These are phyloP conservation scores for Pythium biforme DNA, from an alignment of 352 stramenopile species.

Conservation along the genomic window DNA sequence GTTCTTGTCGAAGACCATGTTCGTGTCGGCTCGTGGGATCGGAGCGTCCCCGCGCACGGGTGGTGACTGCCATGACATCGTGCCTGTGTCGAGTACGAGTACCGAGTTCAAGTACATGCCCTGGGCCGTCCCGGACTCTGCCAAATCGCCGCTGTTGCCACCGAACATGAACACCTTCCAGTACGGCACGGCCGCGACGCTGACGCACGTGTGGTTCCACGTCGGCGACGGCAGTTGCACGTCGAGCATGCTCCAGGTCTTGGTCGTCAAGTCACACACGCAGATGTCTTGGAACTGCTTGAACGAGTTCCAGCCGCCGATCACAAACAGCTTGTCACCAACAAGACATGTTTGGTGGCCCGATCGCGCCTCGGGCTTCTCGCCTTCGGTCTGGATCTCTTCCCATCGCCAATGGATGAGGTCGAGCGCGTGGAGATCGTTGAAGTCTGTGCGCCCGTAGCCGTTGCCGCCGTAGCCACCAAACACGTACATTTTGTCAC, in stretches of 20 bases:
- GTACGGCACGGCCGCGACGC: constrained; percentile 93
- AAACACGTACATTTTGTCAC: constrained; percentile 93
- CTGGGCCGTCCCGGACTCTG: constrained; percentile 81
- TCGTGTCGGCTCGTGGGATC: constrained; percentile 89
- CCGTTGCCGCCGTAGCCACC: constrained; percentile 96
- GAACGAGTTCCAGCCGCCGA: constrained; percentile 95
- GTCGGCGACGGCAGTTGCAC: constrained; percentile 62
- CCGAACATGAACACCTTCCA: constrained; percentile 98
- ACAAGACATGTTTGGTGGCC: constrained; percentile 92
- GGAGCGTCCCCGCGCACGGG: constrained; percentile 78
- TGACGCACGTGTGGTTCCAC: constrained; percentile 95
- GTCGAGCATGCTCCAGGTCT: constrained; percentile 79
- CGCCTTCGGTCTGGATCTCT: constrained; percentile 80
- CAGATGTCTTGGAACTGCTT: constrained; percentile 97
- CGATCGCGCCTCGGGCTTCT: constrained; percentile 90
- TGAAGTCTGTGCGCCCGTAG: constrained; percentile 94
- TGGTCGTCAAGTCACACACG: constrained; percentile 86
- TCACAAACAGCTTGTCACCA: constrained; percentile 91
- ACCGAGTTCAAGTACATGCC: constrained; percentile 90
- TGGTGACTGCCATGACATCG: constrained; percentile 69
- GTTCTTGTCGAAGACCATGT: constrained; percentile 91
- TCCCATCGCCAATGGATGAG: constrained; percentile 91
- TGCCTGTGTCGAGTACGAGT: constrained; percentile 91
- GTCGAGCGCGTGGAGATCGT: constrained; percentile 92
- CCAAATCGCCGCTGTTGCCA: constrained; percentile 93